Conservation (phyloP, 1,284 basidiomycete genomes). For the Cutaneotrichosporon cyanovorans region DNA sequence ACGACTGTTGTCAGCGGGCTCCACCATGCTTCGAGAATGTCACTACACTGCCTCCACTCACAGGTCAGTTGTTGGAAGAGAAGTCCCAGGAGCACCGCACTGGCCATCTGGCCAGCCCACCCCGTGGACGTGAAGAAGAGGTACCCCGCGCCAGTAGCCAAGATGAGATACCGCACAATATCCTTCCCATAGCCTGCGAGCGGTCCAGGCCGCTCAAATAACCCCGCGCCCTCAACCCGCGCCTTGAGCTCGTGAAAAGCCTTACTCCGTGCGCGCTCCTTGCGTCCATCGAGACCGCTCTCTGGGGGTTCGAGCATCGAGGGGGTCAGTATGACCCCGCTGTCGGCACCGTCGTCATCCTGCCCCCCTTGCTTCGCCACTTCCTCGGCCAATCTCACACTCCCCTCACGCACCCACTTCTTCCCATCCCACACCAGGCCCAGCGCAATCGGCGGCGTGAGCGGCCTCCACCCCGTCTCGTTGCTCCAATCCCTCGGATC, state of each 20-base stretch:
- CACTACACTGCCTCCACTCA: slow-evolving; percentile 18
- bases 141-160: slow-evolving; percentile 11
- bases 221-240: slow-evolving; percentile 66
- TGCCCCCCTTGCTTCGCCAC: not conserved
- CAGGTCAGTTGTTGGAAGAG: slow-evolving; percentile 88
- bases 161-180: slow-evolving; percentile 51
- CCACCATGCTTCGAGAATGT: not conserved
- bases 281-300: slow-evolving; percentile 52
- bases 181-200: slow-evolving; percentile 86
- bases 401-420: slow-evolving; percentile 41
- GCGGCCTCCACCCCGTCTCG: slow-evolving; percentile 59
- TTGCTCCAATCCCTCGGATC: slow-evolving; percentile 36
- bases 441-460: slow-evolving; percentile 80
- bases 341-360: too few species aligned
- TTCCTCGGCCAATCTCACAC: slow-evolving; percentile 22
- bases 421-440: slow-evolving; percentile 58
- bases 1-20: slow-evolving; percentile 49
- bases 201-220: slow-evolving; percentile 71
- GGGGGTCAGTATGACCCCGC: slow-evolving; percentile 22
- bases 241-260: slow-evolving; percentile 77
- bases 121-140: slow-evolving; percentile 30
- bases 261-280: slow-evolving; percentile 63
- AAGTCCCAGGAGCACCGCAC: slow-evolving; percentile 72
- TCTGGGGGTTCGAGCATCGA: slow-evolving; percentile 48
- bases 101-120: slow-evolving; percentile 53